These are phyloP conservation scores for Elongisporangium prolatum DNA, from an alignment of 352 stramenopile genomes.

Conservation along the genomic window DNA sequence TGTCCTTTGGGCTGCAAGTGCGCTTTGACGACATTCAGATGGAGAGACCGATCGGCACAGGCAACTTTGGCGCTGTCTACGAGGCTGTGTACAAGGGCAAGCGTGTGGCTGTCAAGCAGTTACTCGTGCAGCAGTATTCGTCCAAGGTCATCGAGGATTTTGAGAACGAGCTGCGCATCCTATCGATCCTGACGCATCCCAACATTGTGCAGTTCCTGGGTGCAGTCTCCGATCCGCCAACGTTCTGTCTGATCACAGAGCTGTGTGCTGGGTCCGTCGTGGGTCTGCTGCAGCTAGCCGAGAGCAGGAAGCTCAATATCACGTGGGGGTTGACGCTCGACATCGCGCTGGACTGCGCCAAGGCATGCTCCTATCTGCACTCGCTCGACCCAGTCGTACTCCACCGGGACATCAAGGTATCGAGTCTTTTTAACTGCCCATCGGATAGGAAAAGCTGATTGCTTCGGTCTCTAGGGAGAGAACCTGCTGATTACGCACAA, in stretches of 20 bases:
- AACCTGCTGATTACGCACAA: constrained; percentile 70
- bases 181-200: constrained; percentile 67
- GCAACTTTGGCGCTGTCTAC: constrained; percentile 80
- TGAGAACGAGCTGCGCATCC: constrained; percentile 79
- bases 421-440: not conserved
- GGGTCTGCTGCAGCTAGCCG: constrained; percentile 62
- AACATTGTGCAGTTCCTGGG: constrained; percentile 84
- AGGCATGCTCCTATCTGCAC: constrained; percentile 63
- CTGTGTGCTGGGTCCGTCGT: constrained; percentile 64
- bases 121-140: constrained; percentile 50
- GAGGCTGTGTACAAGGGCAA: constrained; percentile 74
- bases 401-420: constrained; percentile 70
- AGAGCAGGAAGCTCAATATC: constrained; percentile 60
- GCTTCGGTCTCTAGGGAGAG: constrained; percentile 24
- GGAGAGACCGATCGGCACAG: constrained; percentile 58
- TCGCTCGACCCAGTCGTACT: constrained; percentile 52
- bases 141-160: constrained; percentile 66
- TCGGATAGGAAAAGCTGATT: not conserved
- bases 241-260: constrained; percentile 71
- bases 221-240: constrained; percentile 58
- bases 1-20: constrained; percentile 71
- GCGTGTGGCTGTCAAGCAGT: constrained; percentile 61
- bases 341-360: constrained; percentile 62
- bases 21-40: constrained; percentile 63
- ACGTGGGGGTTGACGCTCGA: constrained; percentile 72